These are phyloP conservation scores for Flaveria brownii DNA, from an alignment of 129 eudicot genomes.

Conservation along the genomic window DNA sequence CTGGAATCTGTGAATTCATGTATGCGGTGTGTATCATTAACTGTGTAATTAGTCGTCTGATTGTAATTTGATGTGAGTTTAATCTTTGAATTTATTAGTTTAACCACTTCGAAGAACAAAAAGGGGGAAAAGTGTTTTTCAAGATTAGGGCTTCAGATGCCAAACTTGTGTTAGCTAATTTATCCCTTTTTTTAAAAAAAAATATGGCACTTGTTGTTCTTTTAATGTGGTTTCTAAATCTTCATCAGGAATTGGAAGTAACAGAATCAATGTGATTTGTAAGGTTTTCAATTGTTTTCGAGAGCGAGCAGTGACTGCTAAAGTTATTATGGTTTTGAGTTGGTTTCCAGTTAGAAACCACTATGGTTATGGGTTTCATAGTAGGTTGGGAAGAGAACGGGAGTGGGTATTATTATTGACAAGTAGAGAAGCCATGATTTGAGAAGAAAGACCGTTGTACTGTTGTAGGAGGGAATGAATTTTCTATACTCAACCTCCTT, in stretches of 20 bases:
- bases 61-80: not conserved
- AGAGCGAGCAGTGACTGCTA: not conserved
- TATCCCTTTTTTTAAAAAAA: not conserved
- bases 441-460: no score
- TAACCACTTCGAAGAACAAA: constrained; percentile 19
- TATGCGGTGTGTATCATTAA: constrained; percentile 5
- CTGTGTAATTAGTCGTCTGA: constrained; percentile 1
- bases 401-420: not conserved
- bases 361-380: not conserved
- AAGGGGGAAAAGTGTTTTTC: not conserved
- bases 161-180: constrained; percentile 6
- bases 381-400: not conserved
- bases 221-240: not conserved
- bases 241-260: not conserved
- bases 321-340: constrained; percentile 14
- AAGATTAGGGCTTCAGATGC: constrained; percentile 14
- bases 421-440: not conserved
- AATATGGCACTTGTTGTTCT: not conserved
- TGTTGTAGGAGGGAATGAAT: not conserved
- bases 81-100: not conserved
- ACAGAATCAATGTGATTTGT: not conserved
- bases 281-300: not conserved
- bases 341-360: not conserved
- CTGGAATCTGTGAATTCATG: constrained; percentile 16
- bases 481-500: not conserved